Base-by-base conservation (phyloP, 2,329 filamentous ascomycete species). In the Sporothrix brunneoviolacea region DNA sequence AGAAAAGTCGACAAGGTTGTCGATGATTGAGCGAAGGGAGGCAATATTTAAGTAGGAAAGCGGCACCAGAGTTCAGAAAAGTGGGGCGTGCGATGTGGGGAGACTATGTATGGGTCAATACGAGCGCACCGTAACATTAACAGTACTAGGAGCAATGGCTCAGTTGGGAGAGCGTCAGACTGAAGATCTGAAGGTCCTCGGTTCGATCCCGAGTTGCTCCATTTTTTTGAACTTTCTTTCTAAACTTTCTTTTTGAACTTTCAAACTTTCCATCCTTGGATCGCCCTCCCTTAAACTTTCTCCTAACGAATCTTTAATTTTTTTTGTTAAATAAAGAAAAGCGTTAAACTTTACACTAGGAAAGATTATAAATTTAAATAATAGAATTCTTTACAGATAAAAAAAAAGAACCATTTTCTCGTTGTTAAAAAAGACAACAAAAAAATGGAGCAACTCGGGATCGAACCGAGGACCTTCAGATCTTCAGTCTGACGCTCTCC, bases 381-480 rank as follows among this genome's bases (percentile, higher is more conserved):
- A 28, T 38, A 19, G 7, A 21, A 38, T 18, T 38, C 8, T 6
- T 10, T 39, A 16, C 4, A 16, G 19, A n/a, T 5, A 37, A 6
- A 37, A 19, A 37, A 18, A 16, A 37, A 37, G 18, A 37, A 9
- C 15, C n/a, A 18, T 8, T 15, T 19, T 7, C 7, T 8, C 24
- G 24, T 28, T 28, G 24, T 28, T 28, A 28, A 28, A 28, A 28
- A 28, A 28, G 24, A n/a, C n/a, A n/a, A n/a, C 10, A 47, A 48
- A 48, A 48, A 4, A 16, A 39, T 48, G 45, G 45, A 36, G 45
- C 36, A 48, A 48, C 45, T 40, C 45, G 45, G 45, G 45, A 48
- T 48, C 45, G 45, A 48, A 48, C 45, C 45, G 45, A 40, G 45
- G 45, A 48, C 45, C 45, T 48, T 48, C 45, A 48, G 45, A 48